Evolutionary conservation across 768 basidiomycete species (phyloP).

Genomic region (Calocera cornea): DNA sequence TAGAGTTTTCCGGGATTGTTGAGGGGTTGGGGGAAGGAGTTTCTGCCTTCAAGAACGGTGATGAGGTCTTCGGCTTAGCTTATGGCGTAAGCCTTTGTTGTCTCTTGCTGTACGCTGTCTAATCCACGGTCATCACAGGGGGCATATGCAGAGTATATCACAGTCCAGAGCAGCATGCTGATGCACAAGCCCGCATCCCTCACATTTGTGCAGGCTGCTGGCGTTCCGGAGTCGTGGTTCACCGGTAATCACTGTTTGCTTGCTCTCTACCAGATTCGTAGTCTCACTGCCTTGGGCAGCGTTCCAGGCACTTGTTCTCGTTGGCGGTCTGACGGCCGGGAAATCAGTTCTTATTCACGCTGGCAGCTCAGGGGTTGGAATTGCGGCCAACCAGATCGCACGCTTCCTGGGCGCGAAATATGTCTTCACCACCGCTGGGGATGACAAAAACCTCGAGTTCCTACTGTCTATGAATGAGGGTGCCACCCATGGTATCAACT

Average conservation of each 20-base stretch:
- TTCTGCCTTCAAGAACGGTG: slow-evolving; percentile 43
- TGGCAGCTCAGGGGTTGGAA: slow-evolving; percentile 78
- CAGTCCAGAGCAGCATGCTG: slow-evolving; percentile 48
- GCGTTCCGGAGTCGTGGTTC: slow-evolving; percentile 75
- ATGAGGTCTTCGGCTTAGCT: slow-evolving; percentile 67
- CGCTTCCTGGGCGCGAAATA: slow-evolving; percentile 54
- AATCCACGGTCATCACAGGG: slow-evolving; percentile 37
- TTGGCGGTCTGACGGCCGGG: slow-evolving; percentile 52
- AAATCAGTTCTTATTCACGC: slow-evolving; percentile 80
- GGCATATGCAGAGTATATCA: slow-evolving; percentile 81
- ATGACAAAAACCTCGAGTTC: slow-evolving; percentile 68
- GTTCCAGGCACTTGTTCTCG: slow-evolving; percentile 49
- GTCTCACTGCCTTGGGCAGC: slow-evolving; percentile 31
- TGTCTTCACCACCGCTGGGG: slow-evolving; percentile 78
- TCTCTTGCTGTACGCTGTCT: slow-evolving; percentile 3
- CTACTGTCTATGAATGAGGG: slow-evolving; percentile 45
- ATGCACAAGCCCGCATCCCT: slow-evolving; percentile 61
- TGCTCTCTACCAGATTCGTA: background rate
- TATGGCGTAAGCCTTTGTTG: slow-evolving; percentile 45
- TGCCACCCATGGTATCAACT: slow-evolving; percentile 67
- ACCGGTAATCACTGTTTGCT: slow-evolving; percentile 42
- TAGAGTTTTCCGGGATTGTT: slow-evolving; percentile 70
- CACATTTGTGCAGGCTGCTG: slow-evolving; percentile 73
- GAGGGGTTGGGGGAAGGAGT: slow-evolving; percentile 39
- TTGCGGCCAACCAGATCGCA: slow-evolving; percentile 80